These are phyloP conservation scores for Fusarium nisikadoi DNA, from an alignment of 2,329 filamentous ascomycete species.

Conservation along the genomic window DNA sequence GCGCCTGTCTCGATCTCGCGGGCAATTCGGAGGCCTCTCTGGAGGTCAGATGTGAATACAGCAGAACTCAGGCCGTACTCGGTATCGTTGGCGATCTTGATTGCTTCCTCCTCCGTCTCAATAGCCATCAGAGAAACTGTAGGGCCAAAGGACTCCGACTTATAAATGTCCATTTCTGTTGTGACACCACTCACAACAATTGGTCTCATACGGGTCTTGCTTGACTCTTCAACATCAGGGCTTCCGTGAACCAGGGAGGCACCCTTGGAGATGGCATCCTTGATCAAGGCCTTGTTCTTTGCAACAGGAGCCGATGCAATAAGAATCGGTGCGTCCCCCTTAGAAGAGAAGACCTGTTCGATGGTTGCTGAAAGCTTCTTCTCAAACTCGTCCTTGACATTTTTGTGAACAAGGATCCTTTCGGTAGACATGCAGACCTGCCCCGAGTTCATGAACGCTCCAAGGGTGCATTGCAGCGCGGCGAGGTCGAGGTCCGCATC, in stretches of 20 bases:
- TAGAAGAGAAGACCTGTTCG: constrained; percentile 59
- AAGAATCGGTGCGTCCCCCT: constrained; percentile 73
- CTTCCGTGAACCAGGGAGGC: constrained; percentile 61
- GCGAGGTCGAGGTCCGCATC: constrained; percentile 82
- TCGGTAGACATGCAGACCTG: constrained; percentile 92
- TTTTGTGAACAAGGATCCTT: constrained; percentile 70
- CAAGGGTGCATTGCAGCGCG: constrained; percentile 73
- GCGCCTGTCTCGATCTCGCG: constrained; percentile 73
- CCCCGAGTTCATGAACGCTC: constrained; percentile 77
- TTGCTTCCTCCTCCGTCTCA: constrained; percentile 75
- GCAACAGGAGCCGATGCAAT: constrained; percentile 73
- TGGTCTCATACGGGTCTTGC: constrained; percentile 64
- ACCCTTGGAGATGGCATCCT: constrained; percentile 75
- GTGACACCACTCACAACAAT: constrained; percentile 73
- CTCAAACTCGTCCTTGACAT: constrained; percentile 59
- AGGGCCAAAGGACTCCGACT: constrained; percentile 81
- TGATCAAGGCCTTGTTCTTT: constrained; percentile 74
- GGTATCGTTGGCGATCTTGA: constrained; percentile 81
- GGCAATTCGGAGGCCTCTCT: constrained; percentile 68
- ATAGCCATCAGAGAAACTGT: constrained; percentile 75
- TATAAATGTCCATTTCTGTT: constrained; percentile 76
- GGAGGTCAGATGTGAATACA: constrained; percentile 77
- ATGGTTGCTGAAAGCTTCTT: constrained; percentile 54
- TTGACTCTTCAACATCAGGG: constrained; percentile 46
- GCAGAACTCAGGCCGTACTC: constrained; percentile 79